phyloP scores from a whole-genome alignment of 1,284 basidiomycete genomes.

The Xerocomus nothofagi region DNA sequence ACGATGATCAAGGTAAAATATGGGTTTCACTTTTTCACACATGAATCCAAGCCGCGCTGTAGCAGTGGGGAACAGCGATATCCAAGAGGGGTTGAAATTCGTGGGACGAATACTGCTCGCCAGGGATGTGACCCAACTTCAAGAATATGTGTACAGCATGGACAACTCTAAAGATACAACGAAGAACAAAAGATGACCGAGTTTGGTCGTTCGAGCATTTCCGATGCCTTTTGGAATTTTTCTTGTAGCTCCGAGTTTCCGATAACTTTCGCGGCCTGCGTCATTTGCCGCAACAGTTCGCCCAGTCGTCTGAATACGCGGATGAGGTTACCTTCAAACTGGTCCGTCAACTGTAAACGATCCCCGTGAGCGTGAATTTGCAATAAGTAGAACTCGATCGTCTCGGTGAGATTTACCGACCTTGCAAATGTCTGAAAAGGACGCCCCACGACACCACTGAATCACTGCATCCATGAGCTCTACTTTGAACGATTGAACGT shows the following conservation, averaged over 20 bases:
- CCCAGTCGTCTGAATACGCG: slow-evolving; percentile 92
- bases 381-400: not conserved
- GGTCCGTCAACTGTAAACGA: slow-evolving; percentile 76
- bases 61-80: not conserved
- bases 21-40: not conserved
- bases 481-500: slow-evolving; percentile 95
- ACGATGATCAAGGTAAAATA: not conserved
- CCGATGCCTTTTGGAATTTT: slow-evolving; percentile 85
- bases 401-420: slow-evolving; percentile 42
- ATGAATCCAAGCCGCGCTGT: not conserved
- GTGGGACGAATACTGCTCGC: too few relatives aligned
- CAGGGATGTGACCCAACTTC: not conserved
- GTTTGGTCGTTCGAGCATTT: slow-evolving; percentile 89
- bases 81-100: not conserved
- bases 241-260: slow-evolving; percentile 91
- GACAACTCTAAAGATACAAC: slow-evolving; percentile 49
- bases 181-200: slow-evolving; percentile 95
- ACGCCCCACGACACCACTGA: slow-evolving; percentile 97
- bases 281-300: slow-evolving; percentile 95
- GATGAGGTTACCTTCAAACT: slow-evolving; percentile 95
- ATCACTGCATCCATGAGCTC: slow-evolving; percentile 98
- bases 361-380: not conserved
- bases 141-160: not conserved
- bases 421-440: slow-evolving; percentile 96
- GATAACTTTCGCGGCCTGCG: slow-evolving; percentile 91